These are phyloP conservation scores for Pleurotus giganteus DNA, from an alignment of 768 basidiomycete species.

Conservation along the genomic window DNA sequence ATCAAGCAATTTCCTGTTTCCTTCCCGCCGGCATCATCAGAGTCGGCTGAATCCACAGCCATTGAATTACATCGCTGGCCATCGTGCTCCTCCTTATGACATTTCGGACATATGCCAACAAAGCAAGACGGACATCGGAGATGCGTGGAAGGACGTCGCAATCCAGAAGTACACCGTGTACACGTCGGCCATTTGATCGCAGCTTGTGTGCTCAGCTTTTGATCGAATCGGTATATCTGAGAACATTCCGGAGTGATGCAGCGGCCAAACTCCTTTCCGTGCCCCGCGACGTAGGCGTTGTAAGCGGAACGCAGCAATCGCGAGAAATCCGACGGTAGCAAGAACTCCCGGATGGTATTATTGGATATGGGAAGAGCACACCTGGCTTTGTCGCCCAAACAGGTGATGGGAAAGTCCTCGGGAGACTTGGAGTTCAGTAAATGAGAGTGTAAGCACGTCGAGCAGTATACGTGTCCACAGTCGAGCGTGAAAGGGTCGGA, in stretches of 20 bases:
- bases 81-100: slow-evolving; percentile 47
- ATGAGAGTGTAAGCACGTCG: slow-evolving; percentile 45
- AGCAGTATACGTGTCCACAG: slow-evolving; percentile 52
- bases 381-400: slow-evolving; percentile 56
- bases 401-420: slow-evolving; percentile 56
- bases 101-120: slow-evolving; percentile 36
- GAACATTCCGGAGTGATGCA: slow-evolving; percentile 74
- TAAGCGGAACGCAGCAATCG: slow-evolving; percentile 55
- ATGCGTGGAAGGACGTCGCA: slow-evolving; percentile 13
- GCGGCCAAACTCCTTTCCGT: slow-evolving; percentile 55
- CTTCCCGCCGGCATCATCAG: too few species aligned
- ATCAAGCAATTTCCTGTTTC: too few species aligned
- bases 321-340: slow-evolving; percentile 48
- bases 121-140: slow-evolving; percentile 31
- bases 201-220: background rate
- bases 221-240: slow-evolving; percentile 53
- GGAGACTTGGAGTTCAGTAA: slow-evolving; percentile 38
- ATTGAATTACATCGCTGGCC: too few species aligned
- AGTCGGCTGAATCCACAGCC: too few species aligned
- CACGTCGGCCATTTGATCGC: background rate
- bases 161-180: background rate
- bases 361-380: slow-evolving; percentile 56
- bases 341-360: slow-evolving; percentile 45
- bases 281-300: slow-evolving; percentile 48
- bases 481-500: slow-evolving; percentile 39